Percentiles rank a stretch among this genome's conserved stretches.
Evolutionary conservation across 177 flowering plant species (phyloP).

Genomic region (Telopea speciosissima): DNA sequence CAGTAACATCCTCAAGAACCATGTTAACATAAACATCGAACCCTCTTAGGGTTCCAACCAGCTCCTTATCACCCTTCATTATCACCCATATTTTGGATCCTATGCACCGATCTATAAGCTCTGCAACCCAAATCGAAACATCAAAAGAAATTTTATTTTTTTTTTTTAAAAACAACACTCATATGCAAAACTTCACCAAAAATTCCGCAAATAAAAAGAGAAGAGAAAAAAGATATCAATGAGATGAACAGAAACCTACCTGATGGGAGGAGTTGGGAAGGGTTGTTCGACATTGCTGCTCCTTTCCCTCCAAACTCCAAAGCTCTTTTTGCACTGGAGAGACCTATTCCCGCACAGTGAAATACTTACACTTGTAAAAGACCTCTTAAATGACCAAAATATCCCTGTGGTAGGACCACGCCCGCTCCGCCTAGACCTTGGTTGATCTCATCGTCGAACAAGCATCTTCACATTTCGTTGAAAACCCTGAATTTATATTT

Average conservation of each 20-base stretch:
- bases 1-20: slow-evolving; percentile 83
- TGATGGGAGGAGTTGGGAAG: slow-evolving; percentile 44
- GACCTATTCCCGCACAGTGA: no score
- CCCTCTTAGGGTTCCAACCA: slow-evolving; percentile 66
- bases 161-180: not conserved
- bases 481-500: no score
- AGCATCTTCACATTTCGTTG: no score
- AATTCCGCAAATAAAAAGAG: not conserved
- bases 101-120: slow-evolving; percentile 69
- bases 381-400: no score
- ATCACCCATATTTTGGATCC: slow-evolving; percentile 83
- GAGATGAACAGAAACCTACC: slow-evolving; percentile 16
- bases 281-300: slow-evolving; percentile 31
- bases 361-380: no score
- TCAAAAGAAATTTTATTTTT: slow-evolving; percentile 8
- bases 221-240: not conserved
- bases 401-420: no score
- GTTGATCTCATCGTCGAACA: no score
- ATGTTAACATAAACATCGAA: slow-evolving; percentile 76
- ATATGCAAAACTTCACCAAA: not conserved
- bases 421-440: no score
- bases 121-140: slow-evolving; percentile 18
- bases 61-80: slow-evolving; percentile 81
- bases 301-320: not conserved
- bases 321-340: no score